Evolutionary conservation across 768 basidiomycete genomes (phyloP).

Genomic region (Mycena capillaripes): DNA sequence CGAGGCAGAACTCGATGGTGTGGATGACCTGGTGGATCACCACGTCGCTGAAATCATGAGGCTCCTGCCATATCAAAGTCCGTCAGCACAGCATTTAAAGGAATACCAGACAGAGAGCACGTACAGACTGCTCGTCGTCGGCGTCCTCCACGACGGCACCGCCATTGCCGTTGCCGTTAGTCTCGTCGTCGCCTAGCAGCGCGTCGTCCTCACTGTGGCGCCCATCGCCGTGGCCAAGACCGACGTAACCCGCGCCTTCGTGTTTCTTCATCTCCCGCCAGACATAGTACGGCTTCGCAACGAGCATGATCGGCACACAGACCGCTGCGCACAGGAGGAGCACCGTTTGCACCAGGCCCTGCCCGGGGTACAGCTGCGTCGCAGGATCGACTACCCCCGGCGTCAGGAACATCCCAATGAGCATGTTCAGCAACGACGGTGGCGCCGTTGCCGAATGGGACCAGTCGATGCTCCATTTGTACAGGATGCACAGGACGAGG

Average conservation of each 20-base stretch:
- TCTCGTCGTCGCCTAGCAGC: slow-evolving; percentile 85
- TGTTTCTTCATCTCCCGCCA: slow-evolving; percentile 93
- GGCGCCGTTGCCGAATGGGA: slow-evolving; percentile 73
- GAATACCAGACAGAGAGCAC: slow-evolving; percentile 47
- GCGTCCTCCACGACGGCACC: slow-evolving; percentile 79
- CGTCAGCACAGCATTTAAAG: slow-evolving; percentile 29
- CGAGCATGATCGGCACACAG: slow-evolving; percentile 96
- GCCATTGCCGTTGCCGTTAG: slow-evolving; percentile 57
- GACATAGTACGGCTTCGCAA: slow-evolving; percentile 90
- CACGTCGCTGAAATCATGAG: slow-evolving; percentile 95
- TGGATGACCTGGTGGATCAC: slow-evolving; percentile 98
- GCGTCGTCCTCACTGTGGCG: slow-evolving; percentile 71
- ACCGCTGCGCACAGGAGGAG: slow-evolving; percentile 83
- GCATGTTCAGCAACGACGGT: slow-evolving; percentile 94
- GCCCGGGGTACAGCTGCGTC: slow-evolving; percentile 87
- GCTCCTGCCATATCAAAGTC: slow-evolving; percentile 66
- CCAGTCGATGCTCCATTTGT: slow-evolving; percentile 99
- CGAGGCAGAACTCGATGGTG: slow-evolving; percentile 99
- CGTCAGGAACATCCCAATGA: slow-evolving; percentile 95
- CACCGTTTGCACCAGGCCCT: slow-evolving; percentile 85
- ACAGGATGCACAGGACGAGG: slow-evolving; percentile 92
- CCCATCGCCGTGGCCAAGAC: slow-evolving; percentile 71
- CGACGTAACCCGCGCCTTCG: slow-evolving; percentile 88
- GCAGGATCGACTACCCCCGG: slow-evolving; percentile 83
- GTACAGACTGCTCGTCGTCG: slow-evolving; percentile 80